Base-by-base conservation (phyloP, 1,139 yeast genomes). In the Saccharomycopsis hybrid region DNA sequence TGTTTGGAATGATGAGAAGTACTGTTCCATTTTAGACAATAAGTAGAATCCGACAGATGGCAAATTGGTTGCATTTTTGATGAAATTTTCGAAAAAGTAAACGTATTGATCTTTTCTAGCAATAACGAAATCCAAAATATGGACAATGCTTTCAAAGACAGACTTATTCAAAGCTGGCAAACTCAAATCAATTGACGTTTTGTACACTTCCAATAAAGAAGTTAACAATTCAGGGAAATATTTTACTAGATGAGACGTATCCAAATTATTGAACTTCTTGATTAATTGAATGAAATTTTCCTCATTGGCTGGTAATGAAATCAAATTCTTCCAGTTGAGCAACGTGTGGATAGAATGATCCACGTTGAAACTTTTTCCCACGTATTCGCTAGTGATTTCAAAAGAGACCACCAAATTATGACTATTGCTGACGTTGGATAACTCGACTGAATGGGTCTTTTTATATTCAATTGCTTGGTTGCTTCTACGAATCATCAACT, bases 51-150 rank as follows among this genome's bases (percentile, higher is more conserved):
- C 88, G 51, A 80, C 69, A 3, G 64, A 62, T 3, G 85, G 79
- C 13, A 73, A 64, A 52, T 62, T 60, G 4, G 43, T 32, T 9
- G 57, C 51, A 18, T 58, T 57, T 8, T 57, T 56, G 41, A 73
- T 60, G 56, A 79, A 80, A 24, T 71, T 68, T 46, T 79, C 80
- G 57, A 81, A 70, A 60, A 80, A 61, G 55, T 77, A 76, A 44
- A 76, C 68, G 63, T 79, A 79, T 58, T 80, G 85, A 53, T 79
- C 82, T 60, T 80, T 82, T 61, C 80, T 77, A 5, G 85, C 86
- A 57, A 82, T 70, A n/a, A 80, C 72, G 42, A 79, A 71, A 63
- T 82, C 87, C 43, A 83, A 64, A 52, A 81, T 66, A 56, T 80
- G 82, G 41, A 81, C 74, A 43, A 80, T 69, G 1, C 84, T 76